Conservation (phyloP, 2,329 filamentous ascomycete species). For the Catunica adiposa region DNA sequence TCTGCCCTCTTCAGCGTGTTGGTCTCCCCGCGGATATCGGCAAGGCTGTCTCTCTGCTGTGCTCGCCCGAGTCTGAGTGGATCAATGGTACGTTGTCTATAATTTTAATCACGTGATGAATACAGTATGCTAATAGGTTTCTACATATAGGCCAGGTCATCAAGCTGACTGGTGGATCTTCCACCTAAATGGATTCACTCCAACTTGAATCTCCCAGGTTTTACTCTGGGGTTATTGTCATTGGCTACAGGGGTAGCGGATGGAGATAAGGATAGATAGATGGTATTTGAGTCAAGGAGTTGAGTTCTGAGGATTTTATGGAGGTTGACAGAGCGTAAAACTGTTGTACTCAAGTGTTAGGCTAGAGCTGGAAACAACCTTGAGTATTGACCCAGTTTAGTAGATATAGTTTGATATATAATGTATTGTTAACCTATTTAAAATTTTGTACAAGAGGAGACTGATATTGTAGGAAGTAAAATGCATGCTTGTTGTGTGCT, state of each 20-base stretch:
- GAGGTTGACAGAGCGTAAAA: not conserved
- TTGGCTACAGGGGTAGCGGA: not conserved
- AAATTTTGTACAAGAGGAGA: not conserved
- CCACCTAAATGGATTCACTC: conserved; percentile 17
- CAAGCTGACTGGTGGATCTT: conserved; percentile 24
- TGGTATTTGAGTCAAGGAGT: too few relatives aligned
- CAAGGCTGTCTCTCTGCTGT: conserved; percentile 37
- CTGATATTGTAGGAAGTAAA: not conserved
- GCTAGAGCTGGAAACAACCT: not conserved
- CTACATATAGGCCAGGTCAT: conserved; percentile 22
- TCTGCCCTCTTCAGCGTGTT: conserved; percentile 43
- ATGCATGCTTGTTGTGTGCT: too few relatives aligned
- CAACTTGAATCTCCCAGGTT: not conserved
- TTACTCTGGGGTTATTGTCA: not conserved
- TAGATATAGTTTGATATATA: not conserved
- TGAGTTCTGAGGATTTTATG: not conserved
- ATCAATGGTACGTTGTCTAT: conserved; percentile 38
- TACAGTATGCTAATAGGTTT: not conserved
- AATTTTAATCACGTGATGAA: not conserved
- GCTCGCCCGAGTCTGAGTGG: conserved; percentile 44
- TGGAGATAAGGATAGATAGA: not conserved
- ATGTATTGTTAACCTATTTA: not conserved
- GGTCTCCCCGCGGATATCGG: conserved; percentile 43
- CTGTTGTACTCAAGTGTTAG: not conserved
- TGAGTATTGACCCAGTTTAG: not conserved